phyloP scores from a whole-genome alignment of 345 rosid genomes.

The Jatropha curcas region DNA sequence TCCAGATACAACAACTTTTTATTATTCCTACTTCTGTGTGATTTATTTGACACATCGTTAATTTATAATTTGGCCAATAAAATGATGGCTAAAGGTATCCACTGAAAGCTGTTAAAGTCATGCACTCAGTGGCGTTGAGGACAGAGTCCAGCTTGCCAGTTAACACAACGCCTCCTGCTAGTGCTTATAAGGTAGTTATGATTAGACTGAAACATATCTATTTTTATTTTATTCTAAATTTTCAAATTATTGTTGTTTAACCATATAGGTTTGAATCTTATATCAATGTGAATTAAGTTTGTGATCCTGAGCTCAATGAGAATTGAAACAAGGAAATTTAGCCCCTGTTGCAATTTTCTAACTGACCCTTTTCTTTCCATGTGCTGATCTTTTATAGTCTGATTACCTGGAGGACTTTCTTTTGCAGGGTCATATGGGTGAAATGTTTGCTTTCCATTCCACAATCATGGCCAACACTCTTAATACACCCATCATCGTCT shows the following conservation, averaged over 20 bases:
- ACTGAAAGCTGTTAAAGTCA: conserved; percentile 86
- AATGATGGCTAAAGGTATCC: conserved; percentile 58
- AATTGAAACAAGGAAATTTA: neutral
- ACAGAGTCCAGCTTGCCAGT: conserved; percentile 81
- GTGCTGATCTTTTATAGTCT: conserved; percentile 7
- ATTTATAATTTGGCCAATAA: neutral
- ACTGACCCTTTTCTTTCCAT: neutral
- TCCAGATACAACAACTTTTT: neutral
- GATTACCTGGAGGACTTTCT: conserved; percentile 22
- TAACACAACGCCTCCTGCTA: conserved; percentile 49
- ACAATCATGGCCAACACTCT: conserved; percentile 93
- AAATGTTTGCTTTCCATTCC: conserved; percentile 96
- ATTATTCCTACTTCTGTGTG: neutral
- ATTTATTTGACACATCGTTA: neutral
- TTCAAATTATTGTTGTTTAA: neutral
- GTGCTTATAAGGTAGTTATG: conserved; percentile 56
- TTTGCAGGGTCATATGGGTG: conserved; percentile 90
- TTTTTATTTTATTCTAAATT: neutral
- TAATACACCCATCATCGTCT: conserved; percentile 72
- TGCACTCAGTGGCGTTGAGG: conserved; percentile 91
- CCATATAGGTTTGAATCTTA: neutral
- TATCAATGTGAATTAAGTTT: neutral
- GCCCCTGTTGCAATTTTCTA: neutral
- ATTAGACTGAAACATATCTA: neutral
- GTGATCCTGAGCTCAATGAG: neutral